Evolutionary conservation across 148 eudicot genomes (phyloP), one percentile per base, ranked within the genome.

Genomic region (Chenopodium suecicum): DNA sequence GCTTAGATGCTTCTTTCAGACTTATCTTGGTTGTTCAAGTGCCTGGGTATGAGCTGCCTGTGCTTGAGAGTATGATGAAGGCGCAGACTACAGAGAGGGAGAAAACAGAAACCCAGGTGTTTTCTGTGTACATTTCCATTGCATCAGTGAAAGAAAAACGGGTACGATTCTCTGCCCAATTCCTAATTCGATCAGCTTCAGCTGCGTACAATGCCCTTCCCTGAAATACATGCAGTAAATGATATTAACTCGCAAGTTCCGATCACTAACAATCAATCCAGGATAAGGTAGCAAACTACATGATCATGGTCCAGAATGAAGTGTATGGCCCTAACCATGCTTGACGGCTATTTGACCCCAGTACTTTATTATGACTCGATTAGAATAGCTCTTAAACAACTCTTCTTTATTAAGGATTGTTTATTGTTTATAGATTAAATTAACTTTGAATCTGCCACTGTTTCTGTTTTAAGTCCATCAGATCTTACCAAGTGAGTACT

Each of bases 21-120:
- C 20, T n/a, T 17, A 10, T 52, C 37, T 32, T 32, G 48, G 58
- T 25, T 70, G 63, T 70, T 89, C 81, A 93, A 79, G 95, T 91
- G 67, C 98, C 98, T 0, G 88, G 95, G 32, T 86, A 85, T 14
- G 92, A 79, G 86, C 82, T 90, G 63, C 83, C 88, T 17, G 98
- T 92, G 48, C 97, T 90, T 5, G 99, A 91, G 60, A 97, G 92
- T 68, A 97, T 94, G 82, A 97, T 97, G 89, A 97, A 97, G 14
- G 99, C 98, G 58, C 99, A 97, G 31, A 97, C 99, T 3, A 97
- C 95, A 2, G 99, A 97, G 29, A 97, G 98, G 32, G 99, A 97
- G 88, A 94, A 89, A 37, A 97, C 99, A 1, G 99, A 90, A 75
- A 97, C 94, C 98, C 97, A 97, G 9, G 99, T 93, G 84, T 91